Evolutionary conservation across 768 basidiomycete genomes (phyloP).

Genomic region (Psilocybe azurescens): DNA sequence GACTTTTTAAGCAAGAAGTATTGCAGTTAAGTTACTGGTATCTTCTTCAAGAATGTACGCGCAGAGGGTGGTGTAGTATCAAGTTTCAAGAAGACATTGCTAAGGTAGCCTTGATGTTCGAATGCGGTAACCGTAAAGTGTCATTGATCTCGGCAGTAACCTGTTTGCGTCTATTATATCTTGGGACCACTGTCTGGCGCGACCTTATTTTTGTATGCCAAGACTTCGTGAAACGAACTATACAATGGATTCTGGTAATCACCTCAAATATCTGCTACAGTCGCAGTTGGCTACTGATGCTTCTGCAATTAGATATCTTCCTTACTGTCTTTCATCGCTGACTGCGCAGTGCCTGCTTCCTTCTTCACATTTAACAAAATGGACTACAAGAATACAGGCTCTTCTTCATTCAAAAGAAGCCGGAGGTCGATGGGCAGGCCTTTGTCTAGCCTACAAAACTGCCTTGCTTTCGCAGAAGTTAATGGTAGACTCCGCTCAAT

Average conservation of each 20-base stretch:
- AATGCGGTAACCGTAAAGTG: not conserved
- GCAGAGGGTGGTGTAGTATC: not conserved
- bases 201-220: conserved; percentile 12
- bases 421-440: conserved; percentile 81
- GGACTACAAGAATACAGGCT: conserved; percentile 75
- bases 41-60: not conserved
- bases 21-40: not conserved
- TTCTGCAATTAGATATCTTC: conserved; percentile 61
- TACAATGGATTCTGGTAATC: conserved; percentile 53
- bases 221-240: not conserved
- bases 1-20: not conserved
- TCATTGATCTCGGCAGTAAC: not conserved
- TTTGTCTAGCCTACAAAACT: conserved; percentile 75
- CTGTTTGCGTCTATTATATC: conserved; percentile 25
- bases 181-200: conserved; percentile 15
- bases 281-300: conserved; percentile 74
- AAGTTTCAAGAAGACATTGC: not conserved
- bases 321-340: conserved; percentile 63
- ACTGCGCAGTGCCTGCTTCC: conserved; percentile 56
- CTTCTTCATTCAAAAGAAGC: conserved; percentile 79
- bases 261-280: conserved; percentile 69
- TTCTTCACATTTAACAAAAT: conserved; percentile 75
- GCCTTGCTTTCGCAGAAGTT: conserved; percentile 58
- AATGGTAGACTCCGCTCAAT: conserved; percentile 74
- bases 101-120: not conserved